Conservation (phyloP, 2,329 filamentous ascomycete species). For the Pseudonectria buxi region DNA sequence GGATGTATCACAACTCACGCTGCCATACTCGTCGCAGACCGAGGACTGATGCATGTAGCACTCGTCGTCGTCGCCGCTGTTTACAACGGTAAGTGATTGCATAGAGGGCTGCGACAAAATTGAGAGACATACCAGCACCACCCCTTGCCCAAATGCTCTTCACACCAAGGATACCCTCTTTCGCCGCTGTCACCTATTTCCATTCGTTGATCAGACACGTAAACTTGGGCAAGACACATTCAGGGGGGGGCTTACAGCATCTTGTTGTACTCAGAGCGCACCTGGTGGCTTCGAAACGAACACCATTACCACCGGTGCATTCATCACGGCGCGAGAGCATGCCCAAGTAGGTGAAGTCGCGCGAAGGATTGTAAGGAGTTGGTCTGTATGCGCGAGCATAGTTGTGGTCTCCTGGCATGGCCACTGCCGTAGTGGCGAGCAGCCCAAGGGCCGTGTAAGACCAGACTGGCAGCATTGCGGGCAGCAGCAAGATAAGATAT, state of each 20-base stretch:
- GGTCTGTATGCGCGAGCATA: conserved; percentile 8
- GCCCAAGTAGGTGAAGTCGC: conserved; percentile 9
- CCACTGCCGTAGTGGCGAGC: conserved; percentile 2
- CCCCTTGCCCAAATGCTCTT: conserved; percentile 9
- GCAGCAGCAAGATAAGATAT: background rate
- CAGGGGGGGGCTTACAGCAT: conserved; percentile 7
- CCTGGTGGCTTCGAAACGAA: conserved; percentile 8
- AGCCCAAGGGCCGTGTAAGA: background rate
- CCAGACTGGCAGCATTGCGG: background rate
- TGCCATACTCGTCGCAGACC: conserved; percentile 8
- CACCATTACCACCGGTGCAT: conserved; percentile 11
- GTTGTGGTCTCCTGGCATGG: background rate
- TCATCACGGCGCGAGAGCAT: conserved; percentile 11
- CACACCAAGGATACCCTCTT: conserved; percentile 9
- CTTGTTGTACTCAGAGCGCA: conserved; percentile 10
- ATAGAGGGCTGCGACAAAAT: too few species aligned
- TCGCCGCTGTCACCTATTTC: conserved; percentile 4
- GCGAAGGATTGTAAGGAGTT: conserved; percentile 5
- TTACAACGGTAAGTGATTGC: background rate
- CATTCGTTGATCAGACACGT: background rate
- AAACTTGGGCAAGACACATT: too few species aligned
- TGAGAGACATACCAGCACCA: conserved; percentile 12
- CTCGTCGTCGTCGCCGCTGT: conserved; percentile 6
- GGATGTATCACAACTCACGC: conserved; percentile 5
- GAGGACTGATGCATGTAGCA: conserved; percentile 12